Base-by-base conservation (phyloP, 106 monocot species). In the Acorus gramineus region DNA sequence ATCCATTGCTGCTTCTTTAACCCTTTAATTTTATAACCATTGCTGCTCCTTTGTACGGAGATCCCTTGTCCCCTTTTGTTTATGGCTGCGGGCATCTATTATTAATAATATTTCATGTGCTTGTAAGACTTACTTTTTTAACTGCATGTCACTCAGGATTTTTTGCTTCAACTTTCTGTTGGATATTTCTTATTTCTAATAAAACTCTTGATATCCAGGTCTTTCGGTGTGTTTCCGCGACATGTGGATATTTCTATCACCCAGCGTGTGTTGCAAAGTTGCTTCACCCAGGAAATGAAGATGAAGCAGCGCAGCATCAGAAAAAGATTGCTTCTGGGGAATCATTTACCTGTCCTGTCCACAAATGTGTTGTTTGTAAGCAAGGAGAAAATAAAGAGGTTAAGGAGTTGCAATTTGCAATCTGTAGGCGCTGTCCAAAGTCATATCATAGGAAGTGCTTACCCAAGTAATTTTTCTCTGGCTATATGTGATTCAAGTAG, bases 231-330 rank as follows among this genome's bases (percentile, higher is more conserved):
- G 83, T 81, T 50, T 73, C 66, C 66, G 98, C 92, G n/a, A 84
- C 92, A 48, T 99, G 98, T 76, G 98, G 98, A 42, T 80, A 74
- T 55, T 99, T 92, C 66, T 99, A 89, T 81, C 98, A 99, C 74
- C 85, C 98, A 3, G 79, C 77, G 51, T 99, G 98, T 71, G 89
- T 84, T 47, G 85, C 92, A 11, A 68, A 69, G 11, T 70, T 82
- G 54, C 66, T 92, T 4, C 79, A 65, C 42, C 77, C 72, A 4
- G 74, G 77, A 5, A 74, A 80, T 62, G 66, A 84, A 65, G 60
- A 50, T 7, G 68, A 79, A 80, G 83, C 77, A 71, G 67, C 77
- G 55, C 85, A 79, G 47, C 56, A 52, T 46, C 73, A 79, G 61
- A 83, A 71, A 72, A 81, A 74, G 50, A 85, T 99, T 53, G 59